Evolutionary conservation across 1,284 basidiomycete genomes (phyloP).

Genomic region (Austropuccinia psidii): DNA sequence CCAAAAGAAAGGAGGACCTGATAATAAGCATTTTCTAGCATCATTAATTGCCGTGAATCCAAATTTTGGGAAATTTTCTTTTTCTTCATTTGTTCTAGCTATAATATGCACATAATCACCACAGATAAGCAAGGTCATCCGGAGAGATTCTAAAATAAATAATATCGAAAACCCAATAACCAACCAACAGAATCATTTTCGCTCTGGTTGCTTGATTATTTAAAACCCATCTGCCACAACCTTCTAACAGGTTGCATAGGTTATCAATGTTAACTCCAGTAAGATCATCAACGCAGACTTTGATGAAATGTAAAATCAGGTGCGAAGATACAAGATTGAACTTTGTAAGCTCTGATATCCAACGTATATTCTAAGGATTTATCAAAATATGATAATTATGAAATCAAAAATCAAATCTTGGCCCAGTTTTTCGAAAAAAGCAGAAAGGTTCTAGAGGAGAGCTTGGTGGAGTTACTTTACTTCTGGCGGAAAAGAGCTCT

Average conservation of each 20-base stretch:
- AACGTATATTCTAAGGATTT: conserved; percentile 68
- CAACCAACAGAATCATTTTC: conserved; percentile 51
- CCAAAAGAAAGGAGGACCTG: conserved; percentile 44
- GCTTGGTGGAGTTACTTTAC: conserved; percentile 52
- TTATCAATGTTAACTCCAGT: conserved; percentile 87
- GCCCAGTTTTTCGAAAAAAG: not conserved
- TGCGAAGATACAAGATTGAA: conserved; percentile 88
- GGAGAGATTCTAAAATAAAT: not conserved
- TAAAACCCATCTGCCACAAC: conserved; percentile 85
- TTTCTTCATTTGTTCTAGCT: conserved; percentile 87
- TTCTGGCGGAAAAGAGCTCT: conserved; percentile 52
- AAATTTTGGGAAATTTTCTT: conserved; percentile 89
- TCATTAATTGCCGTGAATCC: conserved; percentile 75
- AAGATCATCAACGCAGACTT: conserved; percentile 94
- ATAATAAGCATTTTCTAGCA: conserved; percentile 98
- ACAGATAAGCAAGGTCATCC: no score
- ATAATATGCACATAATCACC: no score
- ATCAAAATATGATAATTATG: not conserved
- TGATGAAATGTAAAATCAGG: conserved; percentile 87
- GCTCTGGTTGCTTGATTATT: conserved; percentile 78
- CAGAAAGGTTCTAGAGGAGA: not conserved
- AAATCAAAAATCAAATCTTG: not conserved
- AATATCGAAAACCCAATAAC: not conserved
- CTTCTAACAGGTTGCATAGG: conserved; percentile 80
- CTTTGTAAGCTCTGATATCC: conserved; percentile 85